Conservation (phyloP, 2,329 filamentous ascomycete species). For the Ophiocordyceps robertsii region DNA sequence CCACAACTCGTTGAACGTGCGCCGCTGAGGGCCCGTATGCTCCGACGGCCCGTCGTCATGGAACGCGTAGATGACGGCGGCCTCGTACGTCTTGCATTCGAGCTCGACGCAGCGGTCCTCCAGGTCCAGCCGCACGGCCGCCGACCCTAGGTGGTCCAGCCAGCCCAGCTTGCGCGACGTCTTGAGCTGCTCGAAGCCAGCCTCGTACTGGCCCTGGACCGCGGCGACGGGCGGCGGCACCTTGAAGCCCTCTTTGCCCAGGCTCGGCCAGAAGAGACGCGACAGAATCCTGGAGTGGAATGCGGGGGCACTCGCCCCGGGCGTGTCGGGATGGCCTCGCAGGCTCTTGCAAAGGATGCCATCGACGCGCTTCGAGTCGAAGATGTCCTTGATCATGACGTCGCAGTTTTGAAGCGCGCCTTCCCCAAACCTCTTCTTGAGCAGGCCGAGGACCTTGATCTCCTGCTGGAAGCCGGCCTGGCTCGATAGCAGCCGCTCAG, state of each 20-base stretch:
- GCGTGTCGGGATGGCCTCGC: conserved; percentile 1
- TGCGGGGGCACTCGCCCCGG: conserved; percentile 13
- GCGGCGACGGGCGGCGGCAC: conserved; percentile 45
- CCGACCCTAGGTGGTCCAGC: conserved; percentile 71
- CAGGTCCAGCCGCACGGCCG: conserved; percentile 68
- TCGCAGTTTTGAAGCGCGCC: conserved; percentile 80
- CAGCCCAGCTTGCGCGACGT: conserved; percentile 76
- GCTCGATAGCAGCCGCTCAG: conserved; percentile 59
- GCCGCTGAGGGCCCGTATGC: conserved; percentile 19
- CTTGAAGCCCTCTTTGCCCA: conserved; percentile 56
- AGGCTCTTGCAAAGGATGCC: conserved; percentile 41
- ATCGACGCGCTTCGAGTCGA: conserved; percentile 69
- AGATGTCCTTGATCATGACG: conserved; percentile 91
- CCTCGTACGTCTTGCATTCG: conserved; percentile 72
- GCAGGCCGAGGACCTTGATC: conserved; percentile 67
- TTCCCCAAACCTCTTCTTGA: conserved; percentile 84
- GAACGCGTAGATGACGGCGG: conserved; percentile 78
- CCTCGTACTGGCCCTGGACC: conserved; percentile 58
- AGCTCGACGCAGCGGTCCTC: conserved; percentile 63
- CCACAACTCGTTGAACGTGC: conserved; percentile 40
- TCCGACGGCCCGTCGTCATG: conserved; percentile 31
- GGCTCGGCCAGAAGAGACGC: conserved; percentile 81
- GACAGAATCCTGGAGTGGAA: conserved; percentile 80
- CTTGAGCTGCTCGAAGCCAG: conserved; percentile 69
- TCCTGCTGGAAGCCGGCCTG: conserved; percentile 64